phyloP scores from a whole-genome alignment of 208 protist genomes.

The Leishmania guyanensis region DNA sequence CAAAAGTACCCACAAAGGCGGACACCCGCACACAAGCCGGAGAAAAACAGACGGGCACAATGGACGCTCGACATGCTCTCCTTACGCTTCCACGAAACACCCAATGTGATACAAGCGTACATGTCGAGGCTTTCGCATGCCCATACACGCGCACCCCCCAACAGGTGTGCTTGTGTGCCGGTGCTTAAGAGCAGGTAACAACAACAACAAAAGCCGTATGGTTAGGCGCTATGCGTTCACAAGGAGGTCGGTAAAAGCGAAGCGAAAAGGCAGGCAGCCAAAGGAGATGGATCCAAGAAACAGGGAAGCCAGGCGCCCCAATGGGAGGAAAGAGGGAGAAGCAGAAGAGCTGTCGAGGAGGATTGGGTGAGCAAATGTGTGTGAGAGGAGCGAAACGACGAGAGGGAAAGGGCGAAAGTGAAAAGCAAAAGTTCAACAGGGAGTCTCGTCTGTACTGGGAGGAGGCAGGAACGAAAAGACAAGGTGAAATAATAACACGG shows the following conservation, averaged over 20 bases:
- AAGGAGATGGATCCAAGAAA: background rate
- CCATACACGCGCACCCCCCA: background rate
- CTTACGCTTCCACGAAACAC: background rate
- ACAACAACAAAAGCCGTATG: background rate
- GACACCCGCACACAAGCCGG: background rate
- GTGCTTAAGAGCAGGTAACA: background rate
- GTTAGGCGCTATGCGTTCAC: background rate
- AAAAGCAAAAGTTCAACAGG: background rate
- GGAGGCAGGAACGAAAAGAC: background rate
- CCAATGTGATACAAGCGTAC: background rate
- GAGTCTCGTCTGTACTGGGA: background rate
- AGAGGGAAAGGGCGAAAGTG: background rate
- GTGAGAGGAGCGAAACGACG: background rate
- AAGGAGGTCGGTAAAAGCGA: background rate
- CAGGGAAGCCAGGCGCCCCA: background rate
- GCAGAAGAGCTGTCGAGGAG: background rate
- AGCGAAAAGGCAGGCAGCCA: background rate
- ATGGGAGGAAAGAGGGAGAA: background rate
- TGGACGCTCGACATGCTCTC: background rate
- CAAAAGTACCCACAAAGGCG: background rate
- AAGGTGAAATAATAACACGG: constrained; percentile 2
- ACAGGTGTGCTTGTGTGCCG: background rate
- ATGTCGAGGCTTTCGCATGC: background rate
- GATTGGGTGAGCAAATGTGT: background rate
- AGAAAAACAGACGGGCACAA: background rate